Conservation (phyloP, 495 filamentous ascomycete genomes). For the Cercophora sp. region DNA sequence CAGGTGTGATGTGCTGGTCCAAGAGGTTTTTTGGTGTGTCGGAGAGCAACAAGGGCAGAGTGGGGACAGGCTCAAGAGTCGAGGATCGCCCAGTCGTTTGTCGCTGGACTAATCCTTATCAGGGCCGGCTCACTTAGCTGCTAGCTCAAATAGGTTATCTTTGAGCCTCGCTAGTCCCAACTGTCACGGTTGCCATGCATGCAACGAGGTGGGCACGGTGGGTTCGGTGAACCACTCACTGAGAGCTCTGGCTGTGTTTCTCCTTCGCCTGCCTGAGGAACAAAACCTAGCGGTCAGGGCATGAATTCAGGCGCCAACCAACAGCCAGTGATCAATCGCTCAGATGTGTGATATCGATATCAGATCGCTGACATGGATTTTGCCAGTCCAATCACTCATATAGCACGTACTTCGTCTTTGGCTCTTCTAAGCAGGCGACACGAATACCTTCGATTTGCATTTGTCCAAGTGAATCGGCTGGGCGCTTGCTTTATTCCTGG, state of each 20-base stretch:
- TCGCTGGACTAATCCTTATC: not conserved
- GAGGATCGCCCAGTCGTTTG: conserved; percentile 12
- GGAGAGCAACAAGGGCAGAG: conserved; percentile 13
- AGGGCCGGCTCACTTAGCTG: not conserved
- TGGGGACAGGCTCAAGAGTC: conserved; percentile 13
- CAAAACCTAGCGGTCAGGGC: conserved; percentile 14
- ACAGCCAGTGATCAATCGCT: not conserved
- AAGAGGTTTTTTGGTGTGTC: conserved; percentile 18
- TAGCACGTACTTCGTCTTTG: no score
- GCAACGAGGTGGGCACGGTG: conserved; percentile 1
- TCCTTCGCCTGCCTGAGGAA: conserved; percentile 3
- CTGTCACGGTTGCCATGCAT: conserved; percentile 4
- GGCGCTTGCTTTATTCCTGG: not conserved
- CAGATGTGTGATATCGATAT: conserved; percentile 8
- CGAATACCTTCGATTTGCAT: not conserved
- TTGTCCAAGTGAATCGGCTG: not conserved
- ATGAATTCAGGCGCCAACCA: conserved; percentile 19
- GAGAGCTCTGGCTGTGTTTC: not conserved
- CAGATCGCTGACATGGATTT: not conserved
- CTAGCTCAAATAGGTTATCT: no score
- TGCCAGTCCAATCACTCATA: conserved; percentile 4
- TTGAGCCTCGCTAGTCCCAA: no score
- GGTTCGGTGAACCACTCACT: conserved; percentile 10
- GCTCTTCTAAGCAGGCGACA: no score
- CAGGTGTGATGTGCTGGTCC: conserved; percentile 28